These are phyloP conservation scores for Fusarium sp. DNA, from an alignment of 2,329 filamentous ascomycete species.

Conservation along the genomic window DNA sequence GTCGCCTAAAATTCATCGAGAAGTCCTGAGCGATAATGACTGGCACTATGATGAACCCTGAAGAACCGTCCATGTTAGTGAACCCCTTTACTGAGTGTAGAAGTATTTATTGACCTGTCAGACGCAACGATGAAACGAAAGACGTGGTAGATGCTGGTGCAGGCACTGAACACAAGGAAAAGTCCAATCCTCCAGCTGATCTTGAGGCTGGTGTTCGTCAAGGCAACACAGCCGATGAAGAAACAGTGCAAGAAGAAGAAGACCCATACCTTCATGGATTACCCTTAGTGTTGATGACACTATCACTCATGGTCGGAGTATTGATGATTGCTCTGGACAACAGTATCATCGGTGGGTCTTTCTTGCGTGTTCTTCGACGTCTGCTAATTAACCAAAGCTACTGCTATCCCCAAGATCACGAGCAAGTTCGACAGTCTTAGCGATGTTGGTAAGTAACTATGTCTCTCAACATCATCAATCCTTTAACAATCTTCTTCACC, in stretches of 20 bases:
- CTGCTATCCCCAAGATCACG: conserved; percentile 43
- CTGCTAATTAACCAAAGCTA: conserved; percentile 23
- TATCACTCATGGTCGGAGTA: conserved; percentile 35
- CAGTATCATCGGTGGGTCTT: conserved; percentile 30
- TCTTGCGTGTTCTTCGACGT: accelerated
- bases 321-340: conserved; percentile 40
- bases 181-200: background rate
- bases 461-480: accelerated
- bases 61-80: background rate
- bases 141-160: accelerated
- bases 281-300: conserved; percentile 18
- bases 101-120: background rate
- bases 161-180: background rate
- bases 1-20: accelerated
- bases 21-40: background rate
- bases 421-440: conserved; percentile 50
- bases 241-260: background rate
- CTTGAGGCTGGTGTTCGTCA: background rate
- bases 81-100: accelerated
- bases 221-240: background rate
- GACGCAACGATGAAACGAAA: accelerated
- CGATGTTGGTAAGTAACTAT: conserved; percentile 29
- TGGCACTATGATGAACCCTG: too few relatives aligned
- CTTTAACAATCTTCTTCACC: background rate
- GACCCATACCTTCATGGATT: conserved; percentile 27